phyloP scores from a whole-genome alignment of 495 filamentous ascomycete genomes.

The Penicillium ucsense region DNA sequence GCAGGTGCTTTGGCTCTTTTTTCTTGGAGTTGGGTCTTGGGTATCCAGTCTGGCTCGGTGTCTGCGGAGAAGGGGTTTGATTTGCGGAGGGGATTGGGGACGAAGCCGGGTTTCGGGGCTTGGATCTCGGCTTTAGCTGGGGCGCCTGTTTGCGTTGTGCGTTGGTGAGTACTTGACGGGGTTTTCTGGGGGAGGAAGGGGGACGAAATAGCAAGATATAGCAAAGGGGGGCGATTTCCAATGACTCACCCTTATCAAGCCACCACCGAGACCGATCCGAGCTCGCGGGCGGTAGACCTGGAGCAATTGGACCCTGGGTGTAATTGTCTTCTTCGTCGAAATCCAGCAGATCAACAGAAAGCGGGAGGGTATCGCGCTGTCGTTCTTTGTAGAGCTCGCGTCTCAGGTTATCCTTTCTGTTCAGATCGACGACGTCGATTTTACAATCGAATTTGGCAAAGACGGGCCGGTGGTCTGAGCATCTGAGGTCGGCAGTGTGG shows the following conservation, averaged over 20 bases:
- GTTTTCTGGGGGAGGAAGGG: no score
- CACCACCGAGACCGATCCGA: constrained; percentile 91
- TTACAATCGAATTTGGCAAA: constrained; percentile 79
- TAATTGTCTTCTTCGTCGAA: constrained; percentile 66
- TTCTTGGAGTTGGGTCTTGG: not conserved
- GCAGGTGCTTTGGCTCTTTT: not conserved
- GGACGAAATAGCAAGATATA: no score
- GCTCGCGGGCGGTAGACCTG: constrained; percentile 78
- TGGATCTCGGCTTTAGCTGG: constrained; percentile 62
- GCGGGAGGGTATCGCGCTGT: constrained; percentile 37
- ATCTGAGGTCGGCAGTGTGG: constrained; percentile 61
- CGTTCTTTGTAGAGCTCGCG: constrained; percentile 61
- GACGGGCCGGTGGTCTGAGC: constrained; percentile 93
- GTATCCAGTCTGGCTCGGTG: constrained; percentile 69
- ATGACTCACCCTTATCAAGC: constrained; percentile 61
- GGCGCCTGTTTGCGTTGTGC: constrained; percentile 36
- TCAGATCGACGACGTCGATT: constrained; percentile 70
- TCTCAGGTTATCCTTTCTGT: constrained; percentile 57
- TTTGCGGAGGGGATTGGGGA: constrained; percentile 61
- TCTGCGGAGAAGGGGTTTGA: constrained; percentile 71
- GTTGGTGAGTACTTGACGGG: no score
- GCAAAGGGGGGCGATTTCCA: not conserved
- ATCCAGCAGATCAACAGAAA: constrained; percentile 40
- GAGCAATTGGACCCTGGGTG: constrained; percentile 64
- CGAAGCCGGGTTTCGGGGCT: constrained; percentile 48